These are phyloP conservation scores for Kickxella alabastrina DNA, from an alignment of 192 early-diverging fungal genomes.

Conservation along the genomic window DNA sequence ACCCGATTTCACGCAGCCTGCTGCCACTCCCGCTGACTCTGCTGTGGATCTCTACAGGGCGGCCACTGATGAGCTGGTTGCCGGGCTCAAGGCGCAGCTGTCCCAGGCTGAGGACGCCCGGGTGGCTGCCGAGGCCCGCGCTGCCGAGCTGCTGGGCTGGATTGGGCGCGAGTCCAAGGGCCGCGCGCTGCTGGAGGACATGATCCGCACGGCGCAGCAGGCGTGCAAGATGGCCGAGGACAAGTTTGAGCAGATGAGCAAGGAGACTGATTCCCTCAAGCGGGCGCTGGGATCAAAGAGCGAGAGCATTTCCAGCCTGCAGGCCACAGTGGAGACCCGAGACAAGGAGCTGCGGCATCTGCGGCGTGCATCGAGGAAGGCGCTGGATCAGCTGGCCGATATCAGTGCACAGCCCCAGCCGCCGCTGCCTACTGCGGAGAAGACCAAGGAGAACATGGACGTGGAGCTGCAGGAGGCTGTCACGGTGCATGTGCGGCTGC, in stretches of 20 bases:
- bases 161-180: constrained; percentile 54
- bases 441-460: constrained; percentile 8
- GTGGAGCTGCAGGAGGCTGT: constrained; percentile 47
- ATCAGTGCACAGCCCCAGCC: constrained; percentile 13
- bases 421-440: constrained; percentile 3
- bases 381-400: constrained; percentile 47
- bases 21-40: constrained; percentile 1
- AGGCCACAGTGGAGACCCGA: constrained; percentile 31
- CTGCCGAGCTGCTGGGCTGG: constrained; percentile 47
- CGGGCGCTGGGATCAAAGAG: constrained; percentile 16
- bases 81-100: constrained; percentile 28
- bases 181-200: constrained; percentile 50
- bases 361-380: constrained; percentile 50
- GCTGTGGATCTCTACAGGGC: constrained; percentile 35
- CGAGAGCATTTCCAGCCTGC: constrained; percentile 20
- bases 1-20: constrained; percentile 12
- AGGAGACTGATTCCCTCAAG: constrained; percentile 16
- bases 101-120: constrained; percentile 14
- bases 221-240: constrained; percentile 49
- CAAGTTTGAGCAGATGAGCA: constrained; percentile 26
- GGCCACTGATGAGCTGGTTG: constrained; percentile 28
- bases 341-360: constrained; percentile 48
- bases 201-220: constrained; percentile 51
- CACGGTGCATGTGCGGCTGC: constrained; percentile 40
- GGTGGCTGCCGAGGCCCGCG: constrained; percentile 35